These are phyloP conservation scores for Aspergillus caelatus DNA, from an alignment of 2,329 filamentous ascomycete species.

Conservation along the genomic window DNA sequence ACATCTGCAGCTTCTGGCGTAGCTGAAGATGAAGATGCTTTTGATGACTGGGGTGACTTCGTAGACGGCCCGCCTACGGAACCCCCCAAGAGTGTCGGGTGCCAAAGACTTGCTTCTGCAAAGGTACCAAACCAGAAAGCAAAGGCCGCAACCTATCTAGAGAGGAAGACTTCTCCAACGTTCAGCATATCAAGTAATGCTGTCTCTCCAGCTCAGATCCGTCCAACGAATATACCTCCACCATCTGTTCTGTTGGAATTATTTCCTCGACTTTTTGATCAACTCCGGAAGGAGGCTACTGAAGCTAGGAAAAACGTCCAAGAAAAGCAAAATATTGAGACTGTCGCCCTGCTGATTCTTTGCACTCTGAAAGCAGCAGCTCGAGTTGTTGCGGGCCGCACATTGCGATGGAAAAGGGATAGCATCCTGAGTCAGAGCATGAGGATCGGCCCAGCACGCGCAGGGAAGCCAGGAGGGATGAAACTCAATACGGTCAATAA, in stretches of 20 bases:
- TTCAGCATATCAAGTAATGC: conserved; percentile 12
- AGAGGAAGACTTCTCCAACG: conserved; percentile 1
- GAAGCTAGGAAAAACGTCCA: conserved; percentile 64
- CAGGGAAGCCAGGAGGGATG: conserved; percentile 78
- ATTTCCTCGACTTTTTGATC: conserved; percentile 71
- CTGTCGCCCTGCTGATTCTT: conserved; percentile 29
- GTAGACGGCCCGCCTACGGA: conserved; percentile 40
- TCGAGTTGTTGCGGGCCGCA: conserved; percentile 82
- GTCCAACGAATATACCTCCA: conserved; percentile 86
- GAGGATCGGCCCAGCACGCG: conserved; percentile 75
- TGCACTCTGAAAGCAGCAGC: conserved; percentile 61
- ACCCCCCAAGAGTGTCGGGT: not conserved
- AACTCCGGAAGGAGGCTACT: conserved; percentile 67
- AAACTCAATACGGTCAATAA: conserved; percentile 87
- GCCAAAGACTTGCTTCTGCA: not conserved
- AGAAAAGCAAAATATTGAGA: conserved; percentile 30
- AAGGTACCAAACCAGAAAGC: not conserved
- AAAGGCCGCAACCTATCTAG: conserved; percentile 6
- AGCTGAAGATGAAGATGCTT: conserved; percentile 21
- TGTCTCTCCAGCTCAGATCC: conserved; percentile 38
- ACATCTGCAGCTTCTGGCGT: conserved; percentile 13
- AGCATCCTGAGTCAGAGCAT: conserved; percentile 81
- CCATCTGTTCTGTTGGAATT: conserved; percentile 79
- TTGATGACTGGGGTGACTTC: conserved; percentile 56
- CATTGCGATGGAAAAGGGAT: conserved; percentile 88